Evolutionary conservation across 2,329 filamentous ascomycete genomes (phyloP).

Genomic region (Eutypa lata): DNA sequence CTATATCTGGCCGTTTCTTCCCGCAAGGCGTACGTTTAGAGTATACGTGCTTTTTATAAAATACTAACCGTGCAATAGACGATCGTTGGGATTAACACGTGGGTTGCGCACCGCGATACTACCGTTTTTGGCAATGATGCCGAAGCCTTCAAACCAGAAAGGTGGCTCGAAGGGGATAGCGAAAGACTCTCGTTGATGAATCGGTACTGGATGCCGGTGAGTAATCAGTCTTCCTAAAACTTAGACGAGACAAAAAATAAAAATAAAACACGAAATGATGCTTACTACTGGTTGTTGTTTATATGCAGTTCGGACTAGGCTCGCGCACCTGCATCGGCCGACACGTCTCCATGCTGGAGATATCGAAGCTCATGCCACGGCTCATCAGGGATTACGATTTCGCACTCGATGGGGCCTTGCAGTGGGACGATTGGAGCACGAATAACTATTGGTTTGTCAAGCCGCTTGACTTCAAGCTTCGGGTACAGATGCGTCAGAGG

Average conservation of each 20-base stretch:
- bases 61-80: conserved; percentile 12
- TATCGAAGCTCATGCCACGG: conserved; percentile 40
- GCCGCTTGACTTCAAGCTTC: conserved; percentile 36
- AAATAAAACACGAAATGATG: neutral
- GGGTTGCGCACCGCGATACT: conserved; percentile 32
- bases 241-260: neutral
- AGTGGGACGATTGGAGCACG: conserved; percentile 26
- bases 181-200: conserved; percentile 26
- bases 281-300: neutral
- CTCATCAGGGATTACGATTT: conserved; percentile 33
- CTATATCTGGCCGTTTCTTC: conserved; percentile 33
- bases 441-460: conserved; percentile 42
- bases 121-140: conserved; percentile 31
- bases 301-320: conserved; percentile 39
- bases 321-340: conserved; percentile 41
- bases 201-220: conserved; percentile 12
- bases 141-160: conserved; percentile 35
- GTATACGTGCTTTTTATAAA: neutral
- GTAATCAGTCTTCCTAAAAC: neutral
- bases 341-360: conserved; percentile 41
- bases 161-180: conserved; percentile 33
- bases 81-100: conserved; percentile 33
- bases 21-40: conserved; percentile 26
- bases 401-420: conserved; percentile 13
- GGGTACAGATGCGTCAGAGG: too few species aligned